Conservation (phyloP, 2,329 filamentous ascomycete genomes). For the Colletotrichum sp. region DNA sequence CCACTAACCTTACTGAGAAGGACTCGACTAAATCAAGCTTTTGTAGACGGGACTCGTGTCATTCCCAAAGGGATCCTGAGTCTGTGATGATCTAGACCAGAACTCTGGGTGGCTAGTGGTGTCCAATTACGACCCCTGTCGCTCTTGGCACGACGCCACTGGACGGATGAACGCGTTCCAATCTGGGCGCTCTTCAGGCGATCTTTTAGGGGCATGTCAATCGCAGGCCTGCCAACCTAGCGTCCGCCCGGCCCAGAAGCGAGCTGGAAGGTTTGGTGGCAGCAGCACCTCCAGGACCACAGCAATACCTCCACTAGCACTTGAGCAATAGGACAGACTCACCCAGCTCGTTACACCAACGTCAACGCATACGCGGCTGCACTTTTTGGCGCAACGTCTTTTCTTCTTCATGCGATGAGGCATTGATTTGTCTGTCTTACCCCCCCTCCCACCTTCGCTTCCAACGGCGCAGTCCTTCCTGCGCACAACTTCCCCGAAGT, state of each 20-base stretch:
- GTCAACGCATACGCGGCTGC: neutral
- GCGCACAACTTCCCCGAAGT: neutral
- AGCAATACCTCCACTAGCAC: neutral
- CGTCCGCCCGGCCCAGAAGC: neutral
- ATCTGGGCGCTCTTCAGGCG: neutral
- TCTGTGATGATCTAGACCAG: neutral
- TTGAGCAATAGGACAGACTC: neutral
- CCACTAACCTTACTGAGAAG: neutral
- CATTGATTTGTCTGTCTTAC: neutral
- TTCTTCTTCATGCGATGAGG: constrained; percentile 2
- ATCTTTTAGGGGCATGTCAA: constrained; percentile 11
- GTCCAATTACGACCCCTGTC: constrained; percentile 11
- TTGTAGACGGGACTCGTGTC: neutral
- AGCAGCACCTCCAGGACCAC: neutral
- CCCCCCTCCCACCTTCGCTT: neutral
- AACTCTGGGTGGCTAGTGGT: neutral
- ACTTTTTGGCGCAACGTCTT: neutral
- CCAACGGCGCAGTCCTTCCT: neutral
- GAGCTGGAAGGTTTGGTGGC: neutral
- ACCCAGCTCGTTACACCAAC: neutral
- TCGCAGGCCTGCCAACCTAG: neutral
- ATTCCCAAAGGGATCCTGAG: neutral
- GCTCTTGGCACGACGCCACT: neutral
- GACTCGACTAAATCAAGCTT: neutral
- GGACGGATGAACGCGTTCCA: neutral